Percentiles rank a stretch among this genome's conserved stretches.
Conservation (phyloP, 306 rosid species). For the Dalbergia oliveri region DNA sequence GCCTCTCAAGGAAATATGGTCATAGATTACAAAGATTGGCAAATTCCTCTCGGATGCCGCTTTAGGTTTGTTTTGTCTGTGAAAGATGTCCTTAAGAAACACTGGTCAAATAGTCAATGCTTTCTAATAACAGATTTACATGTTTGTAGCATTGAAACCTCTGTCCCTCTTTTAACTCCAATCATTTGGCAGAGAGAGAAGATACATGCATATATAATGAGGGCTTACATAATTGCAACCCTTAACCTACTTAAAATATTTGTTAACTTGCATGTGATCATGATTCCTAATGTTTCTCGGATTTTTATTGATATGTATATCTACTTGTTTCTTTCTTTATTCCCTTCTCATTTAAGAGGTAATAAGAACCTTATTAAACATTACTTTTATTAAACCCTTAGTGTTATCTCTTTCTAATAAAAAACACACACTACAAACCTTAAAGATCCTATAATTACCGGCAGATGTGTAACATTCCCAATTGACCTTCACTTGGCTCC, state of each 20-base stretch:
- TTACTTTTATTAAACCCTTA: background rate
- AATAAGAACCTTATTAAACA: constrained; percentile 7
- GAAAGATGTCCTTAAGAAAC: constrained; percentile 28
- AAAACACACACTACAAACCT: background rate
- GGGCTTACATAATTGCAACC: background rate
- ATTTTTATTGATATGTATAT: constrained; percentile 23
- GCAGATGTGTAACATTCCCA: constrained; percentile 21
- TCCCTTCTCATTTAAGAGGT: constrained; percentile 1
- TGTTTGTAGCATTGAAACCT: constrained; percentile 17
- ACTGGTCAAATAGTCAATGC: background rate
- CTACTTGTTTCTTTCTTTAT: constrained; percentile 12
- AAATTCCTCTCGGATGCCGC: constrained; percentile 97
- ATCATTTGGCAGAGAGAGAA: background rate
- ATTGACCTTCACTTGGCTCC: constrained; percentile 37
- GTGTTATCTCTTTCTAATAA: constrained; percentile 27
- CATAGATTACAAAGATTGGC: constrained; percentile 97
- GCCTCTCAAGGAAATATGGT: constrained; percentile 78
- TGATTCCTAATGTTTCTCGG: constrained; percentile 32
- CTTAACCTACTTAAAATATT: constrained; percentile 5
- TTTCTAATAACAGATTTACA: background rate
- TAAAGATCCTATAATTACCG: constrained; percentile 4
- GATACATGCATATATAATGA: constrained; percentile 4
- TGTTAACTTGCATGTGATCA: constrained; percentile 9
- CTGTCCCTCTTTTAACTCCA: background rate
- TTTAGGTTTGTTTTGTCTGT: constrained; percentile 76